phyloP scores from a whole-genome alignment of 768 basidiomycete genomes.

The Dendrothele bispora region DNA sequence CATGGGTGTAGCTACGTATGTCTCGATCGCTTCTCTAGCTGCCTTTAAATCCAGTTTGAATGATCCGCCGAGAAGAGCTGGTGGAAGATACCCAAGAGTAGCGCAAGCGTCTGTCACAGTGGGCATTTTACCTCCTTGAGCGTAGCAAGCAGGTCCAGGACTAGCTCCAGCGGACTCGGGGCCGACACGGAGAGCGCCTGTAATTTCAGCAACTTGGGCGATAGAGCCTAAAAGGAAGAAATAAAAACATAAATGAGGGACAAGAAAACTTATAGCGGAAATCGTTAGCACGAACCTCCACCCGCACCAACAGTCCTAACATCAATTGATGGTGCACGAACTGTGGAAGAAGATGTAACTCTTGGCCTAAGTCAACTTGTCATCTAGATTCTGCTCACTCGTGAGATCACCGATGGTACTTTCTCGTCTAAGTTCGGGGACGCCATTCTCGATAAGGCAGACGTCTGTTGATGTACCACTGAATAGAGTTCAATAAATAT shows the following conservation, averaged over 20 bases:
- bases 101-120: slow-evolving; percentile 31
- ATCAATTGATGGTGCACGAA: slow-evolving; percentile 27
- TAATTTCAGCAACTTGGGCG: slow-evolving; percentile 20
- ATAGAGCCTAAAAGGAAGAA: no score
- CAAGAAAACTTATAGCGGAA: no score
- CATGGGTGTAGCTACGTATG: slow-evolving; percentile 21
- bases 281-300: no score
- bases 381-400: slow-evolving; percentile 7
- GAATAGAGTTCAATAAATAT: neutral
- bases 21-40: slow-evolving; percentile 20
- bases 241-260: no score
- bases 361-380: neutral
- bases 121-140: slow-evolving; percentile 24
- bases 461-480: slow-evolving; percentile 26
- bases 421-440: slow-evolving; percentile 24
- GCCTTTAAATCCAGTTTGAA: slow-evolving; percentile 26
- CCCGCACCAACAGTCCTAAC: slow-evolving; percentile 23
- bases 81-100: slow-evolving; percentile 27
- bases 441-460: slow-evolving; percentile 27
- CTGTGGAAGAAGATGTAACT: slow-evolving; percentile 5
- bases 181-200: slow-evolving; percentile 27
- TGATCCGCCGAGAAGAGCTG: slow-evolving; percentile 24
- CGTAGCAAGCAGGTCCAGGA: slow-evolving; percentile 31
- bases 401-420: slow-evolving; percentile 26
- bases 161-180: slow-evolving; percentile 28